Base-by-base conservation (phyloP, 2,329 filamentous ascomycete species). In the Penicillium sumatraense region DNA sequence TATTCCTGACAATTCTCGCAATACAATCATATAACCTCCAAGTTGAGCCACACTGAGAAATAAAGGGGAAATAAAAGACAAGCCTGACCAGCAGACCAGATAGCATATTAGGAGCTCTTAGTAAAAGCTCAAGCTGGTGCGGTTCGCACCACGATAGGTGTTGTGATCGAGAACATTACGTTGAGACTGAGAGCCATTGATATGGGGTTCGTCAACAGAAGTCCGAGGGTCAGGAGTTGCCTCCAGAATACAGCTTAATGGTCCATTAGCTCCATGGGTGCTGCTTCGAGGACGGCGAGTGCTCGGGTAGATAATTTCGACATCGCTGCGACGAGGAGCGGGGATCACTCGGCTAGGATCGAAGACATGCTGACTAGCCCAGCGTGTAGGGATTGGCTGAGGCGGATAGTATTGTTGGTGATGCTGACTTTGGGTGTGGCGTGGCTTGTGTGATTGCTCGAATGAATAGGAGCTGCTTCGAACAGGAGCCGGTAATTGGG, bases 291-390 rank as follows among this genome's bases (percentile, higher is more conserved):
- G 57, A 2, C 72, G 67, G 5, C 72, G 66, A 5, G 67, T 68
- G 50, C 69, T 73, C 2, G 69, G 66, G 50, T 73, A 74, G n/a
- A 70, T 58, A 18, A 73, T 45, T 8, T 72, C 68, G 11, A 69
- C 61, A 20, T 73, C 72, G n/a, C 67, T 68, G 41, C 70, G 61
- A 26, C 68, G 71, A 2, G 63, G 54, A 11, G 63, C 63, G 0
- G 63, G 63, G 14, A 67, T 54, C 6, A 58, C 61, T 5, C 60
- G 66, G 1, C 57, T 57, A 5, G 62, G 56, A 21, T 67, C 56
- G 38, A 64, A 61, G 26, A 57, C 61, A 5, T 53, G 60, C 11
- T 63, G 66, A 20, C 57, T 65, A n/a, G 55, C 50, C 59, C 65
- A 57, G n/a, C 60, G 62, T 13, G 60, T 56, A 11, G 59, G 51